Percentiles rank a stretch among this genome's conserved stretches.
Conservation (phyloP, 257 asterid species). For the Solanum pinnatisectum region DNA sequence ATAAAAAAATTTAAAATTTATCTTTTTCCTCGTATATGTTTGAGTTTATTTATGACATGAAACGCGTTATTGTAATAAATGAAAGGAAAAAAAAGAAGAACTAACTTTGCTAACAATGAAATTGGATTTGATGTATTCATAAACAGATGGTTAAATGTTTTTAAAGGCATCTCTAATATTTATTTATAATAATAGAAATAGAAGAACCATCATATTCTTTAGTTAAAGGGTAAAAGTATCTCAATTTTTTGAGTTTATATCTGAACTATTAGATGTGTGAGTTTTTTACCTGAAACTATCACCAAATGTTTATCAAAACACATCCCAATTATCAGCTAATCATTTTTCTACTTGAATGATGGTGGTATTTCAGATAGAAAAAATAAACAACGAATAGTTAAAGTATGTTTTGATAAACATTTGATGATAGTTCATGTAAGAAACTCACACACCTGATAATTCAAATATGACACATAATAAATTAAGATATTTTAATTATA, state of each 20-base stretch:
- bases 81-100: neutral
- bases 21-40: neutral
- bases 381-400: rapidly evolving
- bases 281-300: neutral
- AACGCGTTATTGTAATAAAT: too few species aligned
- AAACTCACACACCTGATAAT: neutral
- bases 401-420: too few species aligned
- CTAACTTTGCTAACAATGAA: neutral
- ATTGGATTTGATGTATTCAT: neutral
- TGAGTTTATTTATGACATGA: neutral
- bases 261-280: too few species aligned
- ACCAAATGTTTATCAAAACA: too few species aligned
- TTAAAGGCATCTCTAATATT: neutral
- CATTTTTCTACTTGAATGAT: too few species aligned
- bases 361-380: too few species aligned
- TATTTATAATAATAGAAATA: neutral
- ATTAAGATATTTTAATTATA: too few species aligned
- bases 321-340: too few species aligned
- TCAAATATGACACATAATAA: too few species aligned
- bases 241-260: too few species aligned
- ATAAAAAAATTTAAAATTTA: too few species aligned
- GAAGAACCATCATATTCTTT: neutral
- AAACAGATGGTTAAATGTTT: neutral
- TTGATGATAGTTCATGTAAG: neutral
- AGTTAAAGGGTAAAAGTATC: neutral